Conservation (phyloP, 129 eudicot genomes). For the Tagetes erecta region DNA sequence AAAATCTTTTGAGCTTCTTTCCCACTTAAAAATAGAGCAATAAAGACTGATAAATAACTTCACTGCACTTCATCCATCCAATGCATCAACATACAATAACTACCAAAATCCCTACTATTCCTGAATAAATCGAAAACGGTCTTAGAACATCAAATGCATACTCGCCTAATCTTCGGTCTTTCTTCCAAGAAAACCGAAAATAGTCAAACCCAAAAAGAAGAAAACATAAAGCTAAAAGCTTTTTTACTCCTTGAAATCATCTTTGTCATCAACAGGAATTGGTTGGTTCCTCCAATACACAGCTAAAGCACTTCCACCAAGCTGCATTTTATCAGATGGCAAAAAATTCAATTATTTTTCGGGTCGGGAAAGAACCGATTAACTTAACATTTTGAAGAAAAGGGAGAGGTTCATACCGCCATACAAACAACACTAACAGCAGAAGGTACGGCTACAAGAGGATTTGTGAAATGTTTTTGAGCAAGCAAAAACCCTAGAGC, state of each 20-base stretch:
- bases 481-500: slow-evolving; percentile 97
- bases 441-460: slow-evolving; percentile 98
- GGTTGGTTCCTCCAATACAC: slow-evolving; percentile 97
- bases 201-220: slow-evolving; percentile 19
- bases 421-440: slow-evolving; percentile 98
- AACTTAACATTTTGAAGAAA: background rate
- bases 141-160: slow-evolving; percentile 18
- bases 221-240: slow-evolving; percentile 21
- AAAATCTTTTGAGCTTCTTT: background rate
- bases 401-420: slow-evolving; percentile 68
- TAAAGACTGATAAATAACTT: background rate
- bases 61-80: slow-evolving; percentile 10
- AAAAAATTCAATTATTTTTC: background rate
- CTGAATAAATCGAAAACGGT: slow-evolving; percentile 8
- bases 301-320: slow-evolving; percentile 97
- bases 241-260: slow-evolving; percentile 91
- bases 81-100: slow-evolving; percentile 20
- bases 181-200: slow-evolving; percentile 5
- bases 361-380: background rate
- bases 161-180: slow-evolving; percentile 1
- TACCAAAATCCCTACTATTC: slow-evolving; percentile 40
- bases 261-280: slow-evolving; percentile 89
- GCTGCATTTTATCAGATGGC: slow-evolving; percentile 45
- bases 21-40: background rate
- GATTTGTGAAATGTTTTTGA: slow-evolving; percentile 94